Conservation (phyloP, 176 grass and related monocot genomes). For the Oropetium thomaeum region DNA sequence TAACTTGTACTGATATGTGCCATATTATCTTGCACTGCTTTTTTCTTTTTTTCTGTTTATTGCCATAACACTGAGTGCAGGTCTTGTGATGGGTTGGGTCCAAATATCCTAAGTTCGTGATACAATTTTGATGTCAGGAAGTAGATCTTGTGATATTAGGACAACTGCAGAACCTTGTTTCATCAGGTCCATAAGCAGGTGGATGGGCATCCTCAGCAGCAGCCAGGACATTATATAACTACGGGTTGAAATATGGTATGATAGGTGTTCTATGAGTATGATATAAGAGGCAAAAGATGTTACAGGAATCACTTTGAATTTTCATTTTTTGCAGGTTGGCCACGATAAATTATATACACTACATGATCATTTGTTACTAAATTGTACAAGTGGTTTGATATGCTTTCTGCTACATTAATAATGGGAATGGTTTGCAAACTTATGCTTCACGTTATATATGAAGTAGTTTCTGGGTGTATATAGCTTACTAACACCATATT, state of each 20-base stretch:
- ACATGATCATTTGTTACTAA: background rate
- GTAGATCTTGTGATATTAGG: constrained; percentile 49
- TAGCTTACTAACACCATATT: background rate
- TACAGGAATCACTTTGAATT: constrained; percentile 25
- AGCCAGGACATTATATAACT: constrained; percentile 19
- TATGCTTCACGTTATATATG: background rate
- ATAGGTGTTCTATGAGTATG: constrained; percentile 42
- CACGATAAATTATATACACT: background rate
- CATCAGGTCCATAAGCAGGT: constrained; percentile 47
- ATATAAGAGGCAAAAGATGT: constrained; percentile 11
- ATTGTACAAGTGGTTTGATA: background rate
- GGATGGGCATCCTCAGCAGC: constrained; percentile 40
- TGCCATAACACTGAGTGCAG: constrained; percentile 31
- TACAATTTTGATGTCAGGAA: constrained; percentile 26
- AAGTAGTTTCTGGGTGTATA: background rate
- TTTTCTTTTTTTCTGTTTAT: constrained; percentile 5
- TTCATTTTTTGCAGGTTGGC: constrained; percentile 31
- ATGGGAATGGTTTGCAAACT: background rate
- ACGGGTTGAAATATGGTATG: constrained; percentile 60
- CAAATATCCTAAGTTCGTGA: constrained; percentile 20
- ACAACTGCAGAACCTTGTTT: constrained; percentile 33
- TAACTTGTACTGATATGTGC: background rate
- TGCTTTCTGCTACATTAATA: background rate
- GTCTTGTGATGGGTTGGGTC: constrained; percentile 16
- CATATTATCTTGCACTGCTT: constrained; percentile 1